phyloP scores from a whole-genome alignment of 345 rosid genomes.

The Acer campestre region DNA sequence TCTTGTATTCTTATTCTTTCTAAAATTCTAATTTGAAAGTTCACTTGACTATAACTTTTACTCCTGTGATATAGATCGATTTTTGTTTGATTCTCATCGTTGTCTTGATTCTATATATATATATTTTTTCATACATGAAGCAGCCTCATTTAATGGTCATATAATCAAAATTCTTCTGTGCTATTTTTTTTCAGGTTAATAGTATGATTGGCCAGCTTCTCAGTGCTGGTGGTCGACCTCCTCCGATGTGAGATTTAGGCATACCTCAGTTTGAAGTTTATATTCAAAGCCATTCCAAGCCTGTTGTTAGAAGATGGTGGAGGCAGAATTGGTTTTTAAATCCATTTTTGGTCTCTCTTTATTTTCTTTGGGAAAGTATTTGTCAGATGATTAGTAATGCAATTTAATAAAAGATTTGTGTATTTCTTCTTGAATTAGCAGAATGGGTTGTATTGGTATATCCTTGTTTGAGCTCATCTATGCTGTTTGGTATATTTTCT shows the following conservation, averaged over 20 bases:
- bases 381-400: background rate
- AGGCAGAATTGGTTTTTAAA: background rate
- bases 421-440: background rate
- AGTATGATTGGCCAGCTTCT: conserved; percentile 85
- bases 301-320: background rate
- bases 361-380: background rate
- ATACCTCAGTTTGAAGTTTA: conserved; percentile 16
- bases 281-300: conserved; percentile 3
- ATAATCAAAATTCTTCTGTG: background rate
- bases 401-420: conserved; percentile 14
- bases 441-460: background rate
- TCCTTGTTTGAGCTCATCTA: background rate
- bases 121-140: too few species aligned
- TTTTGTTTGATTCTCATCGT: too few species aligned
- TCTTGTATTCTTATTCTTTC: background rate
- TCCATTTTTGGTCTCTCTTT: background rate
- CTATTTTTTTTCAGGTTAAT: conserved; percentile 63
- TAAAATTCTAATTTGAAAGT: background rate
- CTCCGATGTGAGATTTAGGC: conserved; percentile 50
- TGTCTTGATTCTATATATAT: too few species aligned
- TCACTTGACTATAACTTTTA: background rate
- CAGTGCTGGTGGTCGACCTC: conserved; percentile 74
- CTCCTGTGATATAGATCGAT: too few species aligned
- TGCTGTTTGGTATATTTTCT: background rate
- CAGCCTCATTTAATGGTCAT: conserved; percentile 5